These are phyloP conservation scores for Diaporthe nobilis DNA, from an alignment of 2,329 filamentous ascomycete genomes.

Conservation along the genomic window DNA sequence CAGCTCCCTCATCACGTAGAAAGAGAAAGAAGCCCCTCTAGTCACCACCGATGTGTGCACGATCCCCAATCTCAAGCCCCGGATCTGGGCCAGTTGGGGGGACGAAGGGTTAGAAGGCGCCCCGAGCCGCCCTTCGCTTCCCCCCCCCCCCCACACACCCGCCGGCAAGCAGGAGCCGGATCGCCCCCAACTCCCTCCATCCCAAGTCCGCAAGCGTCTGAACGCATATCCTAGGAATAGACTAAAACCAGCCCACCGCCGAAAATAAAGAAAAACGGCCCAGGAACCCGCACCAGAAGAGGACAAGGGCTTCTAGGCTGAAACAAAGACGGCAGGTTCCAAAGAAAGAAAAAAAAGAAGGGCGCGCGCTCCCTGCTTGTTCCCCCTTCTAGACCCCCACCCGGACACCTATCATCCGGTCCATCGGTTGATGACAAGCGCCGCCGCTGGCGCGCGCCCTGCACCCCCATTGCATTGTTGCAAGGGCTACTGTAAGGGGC, in stretches of 20 bases:
- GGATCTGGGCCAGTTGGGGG: background rate
- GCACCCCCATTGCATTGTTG: background rate
- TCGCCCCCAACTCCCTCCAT: background rate
- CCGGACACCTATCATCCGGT: background rate
- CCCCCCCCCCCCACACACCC: background rate
- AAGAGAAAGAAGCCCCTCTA: too few species aligned
- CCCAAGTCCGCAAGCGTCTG: constrained; percentile 8
- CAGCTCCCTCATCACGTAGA: too few species aligned
- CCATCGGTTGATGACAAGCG: background rate
- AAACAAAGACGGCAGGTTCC: too few species aligned
- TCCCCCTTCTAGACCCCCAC: background rate
- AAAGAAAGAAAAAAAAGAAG: background rate
- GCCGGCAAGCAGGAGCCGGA: background rate
- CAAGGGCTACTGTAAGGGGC: background rate
- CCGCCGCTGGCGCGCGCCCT: background rate
- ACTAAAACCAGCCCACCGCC: background rate
- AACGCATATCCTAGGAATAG: background rate
- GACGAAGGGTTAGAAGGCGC: too few species aligned
- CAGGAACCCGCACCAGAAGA: background rate
- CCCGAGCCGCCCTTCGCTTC: background rate
- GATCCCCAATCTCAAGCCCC: too few species aligned
- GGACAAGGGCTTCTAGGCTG: too few species aligned
- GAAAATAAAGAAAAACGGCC: background rate
- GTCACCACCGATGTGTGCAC: too few species aligned
- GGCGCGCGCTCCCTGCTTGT: background rate